Evolutionary conservation across 2,329 filamentous ascomycete genomes (phyloP).

Genomic region (Bipolaris zeicola): DNA sequence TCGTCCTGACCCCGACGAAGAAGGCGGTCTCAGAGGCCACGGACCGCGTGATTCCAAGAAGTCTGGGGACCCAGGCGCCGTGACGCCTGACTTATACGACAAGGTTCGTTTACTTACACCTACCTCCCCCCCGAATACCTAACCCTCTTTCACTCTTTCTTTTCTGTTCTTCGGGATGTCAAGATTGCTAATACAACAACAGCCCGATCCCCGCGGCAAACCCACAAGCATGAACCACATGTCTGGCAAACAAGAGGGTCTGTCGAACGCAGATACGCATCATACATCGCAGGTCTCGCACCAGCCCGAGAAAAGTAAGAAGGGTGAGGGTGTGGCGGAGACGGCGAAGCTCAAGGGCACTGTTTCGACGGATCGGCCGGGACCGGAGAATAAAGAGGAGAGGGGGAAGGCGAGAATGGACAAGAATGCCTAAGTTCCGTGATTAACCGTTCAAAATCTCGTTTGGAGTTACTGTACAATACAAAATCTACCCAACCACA

Average conservation of each 20-base stretch:
- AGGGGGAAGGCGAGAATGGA: constrained; percentile 34
- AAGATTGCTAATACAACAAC: neutral
- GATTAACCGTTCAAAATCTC: too few species aligned
- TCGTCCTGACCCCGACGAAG: neutral
- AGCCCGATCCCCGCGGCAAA: constrained; percentile 40
- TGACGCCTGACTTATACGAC: constrained; percentile 36
- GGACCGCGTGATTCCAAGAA: neutral
- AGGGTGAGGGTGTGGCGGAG: constrained; percentile 62
- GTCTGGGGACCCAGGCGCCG: neutral
- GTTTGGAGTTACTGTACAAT: too few species aligned
- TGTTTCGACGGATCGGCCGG: constrained; percentile 42
- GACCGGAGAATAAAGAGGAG: constrained; percentile 41
- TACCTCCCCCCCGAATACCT: neutral
- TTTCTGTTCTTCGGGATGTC: too few species aligned
- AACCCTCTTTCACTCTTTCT: too few species aligned
- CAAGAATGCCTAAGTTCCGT: constrained; percentile 17
- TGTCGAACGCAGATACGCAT: constrained; percentile 58
- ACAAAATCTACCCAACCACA: too few species aligned
- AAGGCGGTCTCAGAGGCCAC: neutral
- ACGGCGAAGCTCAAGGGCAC: constrained; percentile 56
- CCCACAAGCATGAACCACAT: constrained; percentile 49
- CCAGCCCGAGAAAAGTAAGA: constrained; percentile 57
- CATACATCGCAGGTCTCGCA: constrained; percentile 55
- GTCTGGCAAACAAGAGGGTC: constrained; percentile 59
- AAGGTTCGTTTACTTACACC: constrained; percentile 23